Base-by-base conservation (phyloP, 257 asterid genomes). In the Hygrophila difformis region DNA sequence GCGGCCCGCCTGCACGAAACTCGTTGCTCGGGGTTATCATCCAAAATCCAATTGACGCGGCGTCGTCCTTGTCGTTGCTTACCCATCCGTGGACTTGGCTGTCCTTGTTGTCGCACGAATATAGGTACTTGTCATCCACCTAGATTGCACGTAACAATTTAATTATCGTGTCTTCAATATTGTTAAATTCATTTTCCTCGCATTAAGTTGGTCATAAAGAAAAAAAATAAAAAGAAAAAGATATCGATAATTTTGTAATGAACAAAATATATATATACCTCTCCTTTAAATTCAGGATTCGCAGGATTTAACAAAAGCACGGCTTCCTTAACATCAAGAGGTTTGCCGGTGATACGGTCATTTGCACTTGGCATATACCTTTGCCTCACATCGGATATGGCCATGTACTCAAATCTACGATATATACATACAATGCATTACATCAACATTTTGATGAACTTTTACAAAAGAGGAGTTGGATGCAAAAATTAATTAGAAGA, bases 111-210 rank as follows among this genome's bases (percentile, higher is more conserved):
- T 84, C 75, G 17, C 75, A 55, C 8, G 93, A 54, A 62, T 74
- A 84, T 3, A 67, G 39, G 26, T 84, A 84, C 56, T 84, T 84
- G 44, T 80, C 94, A 38, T 84, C 88, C 47, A 83, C 94, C 94
- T 82, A 26, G 31, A 26, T 3, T 26, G 8, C 8, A 33, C 9
- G 4, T 47, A 28, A 33, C 10, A 33, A 33, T 26, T 26, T 26
- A 26, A 26, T 26, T 26, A n/a, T 26, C 4, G 31, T 3, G 8
- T 5, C 31, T 26, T 26, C 4, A 8, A 26, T 26, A 26, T 26
- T 5, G 8, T 26, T 8, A 26, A 26, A 26, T 26, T 26, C n/a
- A n/a, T n/a, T n/a, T n/a, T n/a, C n/a, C n/a, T n/a, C n/a, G n/a
- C n/a, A n/a, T n/a, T n/a, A n/a, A n/a, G n/a, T n/a, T n/a, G n/a